Conservation (phyloP, 805 yeast species). For the Grigorovia transvaalensis region DNA sequence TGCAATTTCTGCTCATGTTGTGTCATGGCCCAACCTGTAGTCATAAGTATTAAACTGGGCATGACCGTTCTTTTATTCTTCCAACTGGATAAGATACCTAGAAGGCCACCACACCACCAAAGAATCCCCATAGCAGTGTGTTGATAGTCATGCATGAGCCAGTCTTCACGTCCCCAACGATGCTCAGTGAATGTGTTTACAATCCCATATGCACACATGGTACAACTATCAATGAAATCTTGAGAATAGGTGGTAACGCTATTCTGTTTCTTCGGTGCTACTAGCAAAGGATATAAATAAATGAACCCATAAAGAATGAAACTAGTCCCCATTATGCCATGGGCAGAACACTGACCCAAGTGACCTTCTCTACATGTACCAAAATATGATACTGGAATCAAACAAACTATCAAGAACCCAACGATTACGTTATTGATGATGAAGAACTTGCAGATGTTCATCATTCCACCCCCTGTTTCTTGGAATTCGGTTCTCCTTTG, state of each 20-base stretch:
- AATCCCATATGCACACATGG: constrained; percentile 85
- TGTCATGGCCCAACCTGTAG: constrained; percentile 93
- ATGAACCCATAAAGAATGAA: constrained; percentile 74
- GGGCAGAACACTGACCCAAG: constrained; percentile 93
- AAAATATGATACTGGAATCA: constrained; percentile 74
- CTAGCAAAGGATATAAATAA: constrained; percentile 31
- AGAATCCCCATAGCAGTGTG: constrained; percentile 94
- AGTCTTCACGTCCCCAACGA: constrained; percentile 79
- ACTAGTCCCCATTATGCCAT: constrained; percentile 92
- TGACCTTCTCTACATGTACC: constrained; percentile 80
- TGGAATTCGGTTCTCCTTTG: no score
- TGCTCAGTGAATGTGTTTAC: constrained; percentile 95
- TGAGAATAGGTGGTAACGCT: constrained; percentile 42
- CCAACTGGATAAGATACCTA: constrained; percentile 70
- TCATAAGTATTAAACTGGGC: constrained; percentile 72
- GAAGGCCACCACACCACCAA: constrained; percentile 91
- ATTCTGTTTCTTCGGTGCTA: constrained; percentile 5
- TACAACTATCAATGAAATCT: constrained; percentile 71
- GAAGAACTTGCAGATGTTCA: no score
- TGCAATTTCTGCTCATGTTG: constrained; percentile 69
- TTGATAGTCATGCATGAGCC: constrained; percentile 91
- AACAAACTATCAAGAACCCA: constrained; percentile 71
- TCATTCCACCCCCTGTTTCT: no score
- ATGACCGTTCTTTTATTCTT: constrained; percentile 59
- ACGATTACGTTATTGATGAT: constrained; percentile 22